These are phyloP conservation scores for Triticum turgidum DNA, from an alignment of 176 grass and related monocot species.

Conservation along the genomic window DNA sequence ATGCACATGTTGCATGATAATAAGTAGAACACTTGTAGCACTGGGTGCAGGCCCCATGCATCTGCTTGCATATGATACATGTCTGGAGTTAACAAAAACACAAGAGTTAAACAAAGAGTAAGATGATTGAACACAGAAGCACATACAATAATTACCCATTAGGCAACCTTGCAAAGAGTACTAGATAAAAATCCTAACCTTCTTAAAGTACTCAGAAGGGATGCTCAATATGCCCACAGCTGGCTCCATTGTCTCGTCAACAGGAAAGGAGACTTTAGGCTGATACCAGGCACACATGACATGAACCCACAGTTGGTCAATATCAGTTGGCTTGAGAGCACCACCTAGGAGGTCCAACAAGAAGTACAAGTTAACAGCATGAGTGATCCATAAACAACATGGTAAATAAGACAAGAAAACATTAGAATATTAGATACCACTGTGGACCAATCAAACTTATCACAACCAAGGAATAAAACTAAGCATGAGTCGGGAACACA, in stretches of 20 bases:
- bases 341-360: conserved; percentile 52
- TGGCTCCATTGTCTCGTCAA: conserved; percentile 84
- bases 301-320: conserved; percentile 91
- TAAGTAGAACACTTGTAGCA: conserved; percentile 79
- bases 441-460: conserved; percentile 14
- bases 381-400: neutral
- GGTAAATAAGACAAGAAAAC: neutral
- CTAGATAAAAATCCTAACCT: conserved; percentile 44
- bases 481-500: neutral
- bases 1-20: conserved; percentile 94
- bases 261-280: conserved; percentile 74
- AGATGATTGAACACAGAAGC: conserved; percentile 19
- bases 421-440: neutral
- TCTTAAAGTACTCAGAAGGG: conserved; percentile 72
- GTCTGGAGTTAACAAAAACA: conserved; percentile 40
- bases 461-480: neutral
- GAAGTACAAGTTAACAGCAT: conserved; percentile 18
- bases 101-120: neutral
- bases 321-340: conserved; percentile 84
- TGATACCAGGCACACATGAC: conserved; percentile 96
- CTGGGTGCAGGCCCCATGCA: conserved; percentile 85
- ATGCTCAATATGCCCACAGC: conserved; percentile 82
- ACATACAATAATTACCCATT: neutral
- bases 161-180: conserved; percentile 15
- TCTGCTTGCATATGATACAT: conserved; percentile 93